Evolutionary conservation across 163 green algal species (phyloP).

Genomic region (Chlamydomonas reinhardtii): DNA sequence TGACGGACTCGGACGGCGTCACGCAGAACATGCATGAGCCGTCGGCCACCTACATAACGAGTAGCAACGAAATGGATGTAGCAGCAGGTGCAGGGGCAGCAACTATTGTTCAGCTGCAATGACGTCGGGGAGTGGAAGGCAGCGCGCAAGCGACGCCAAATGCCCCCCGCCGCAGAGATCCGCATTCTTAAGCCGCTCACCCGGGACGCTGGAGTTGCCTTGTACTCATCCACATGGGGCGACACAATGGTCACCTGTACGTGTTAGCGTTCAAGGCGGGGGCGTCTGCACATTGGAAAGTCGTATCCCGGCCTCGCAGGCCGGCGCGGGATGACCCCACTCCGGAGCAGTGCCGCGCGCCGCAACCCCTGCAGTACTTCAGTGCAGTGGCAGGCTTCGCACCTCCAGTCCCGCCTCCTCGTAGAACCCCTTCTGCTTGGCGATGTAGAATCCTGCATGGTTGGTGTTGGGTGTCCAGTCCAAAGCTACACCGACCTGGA

Average conservation of each 20-base stretch:
- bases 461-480: constrained; percentile 91
- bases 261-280: not conserved
- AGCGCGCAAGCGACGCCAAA: too few species aligned
- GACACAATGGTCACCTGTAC: constrained; percentile 18
- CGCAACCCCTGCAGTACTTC: too few species aligned
- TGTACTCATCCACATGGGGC: constrained; percentile 73
- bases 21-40: constrained; percentile 73
- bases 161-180: too few species aligned
- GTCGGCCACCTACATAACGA: constrained; percentile 54
- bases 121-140: too few species aligned
- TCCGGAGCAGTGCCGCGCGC: too few species aligned
- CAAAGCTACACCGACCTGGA: constrained; percentile 68
- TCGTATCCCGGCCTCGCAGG: too few species aligned
- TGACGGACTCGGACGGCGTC: constrained; percentile 67
- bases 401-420: constrained; percentile 75
- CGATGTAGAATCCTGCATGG: constrained; percentile 60
- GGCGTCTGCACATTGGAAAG: too few species aligned
- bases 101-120: too few species aligned
- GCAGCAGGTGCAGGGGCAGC: too few species aligned
- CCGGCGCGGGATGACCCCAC: too few species aligned
- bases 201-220: constrained; percentile 73
- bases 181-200: not conserved
- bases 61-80: too few species aligned
- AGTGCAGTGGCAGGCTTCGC: too few species aligned
- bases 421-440: constrained; percentile 75